Conservation (phyloP, 140 eudicot species). For the Ambrosia hybrid region DNA sequence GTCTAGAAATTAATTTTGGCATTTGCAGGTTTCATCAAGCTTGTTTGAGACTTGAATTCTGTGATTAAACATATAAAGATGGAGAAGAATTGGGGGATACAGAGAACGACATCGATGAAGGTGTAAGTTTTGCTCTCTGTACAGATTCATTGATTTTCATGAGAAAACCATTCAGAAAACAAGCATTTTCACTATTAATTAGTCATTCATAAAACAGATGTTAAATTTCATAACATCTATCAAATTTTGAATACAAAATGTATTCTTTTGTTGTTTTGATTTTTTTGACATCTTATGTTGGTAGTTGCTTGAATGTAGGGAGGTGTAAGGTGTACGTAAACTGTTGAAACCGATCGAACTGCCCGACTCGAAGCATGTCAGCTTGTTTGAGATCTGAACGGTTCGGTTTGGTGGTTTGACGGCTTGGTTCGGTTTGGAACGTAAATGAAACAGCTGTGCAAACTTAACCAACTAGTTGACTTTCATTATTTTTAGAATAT, state of each 20-base stretch:
- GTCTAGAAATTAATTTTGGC: background rate
- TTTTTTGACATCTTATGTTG: background rate
- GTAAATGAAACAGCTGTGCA: background rate
- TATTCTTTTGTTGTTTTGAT: background rate
- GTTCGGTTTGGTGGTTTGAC: background rate
- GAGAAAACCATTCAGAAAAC: conserved; percentile 21
- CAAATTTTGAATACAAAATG: background rate
- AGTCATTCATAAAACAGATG: conserved; percentile 11
- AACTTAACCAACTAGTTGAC: background rate
- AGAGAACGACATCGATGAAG: conserved; percentile 2
- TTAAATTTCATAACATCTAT: background rate
- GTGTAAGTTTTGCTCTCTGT: conserved; percentile 32
- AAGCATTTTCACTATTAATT: conserved; percentile 1
- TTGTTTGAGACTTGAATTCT: conserved; percentile 33
- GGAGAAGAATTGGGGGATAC: background rate
- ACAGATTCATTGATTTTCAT: conserved; percentile 39
- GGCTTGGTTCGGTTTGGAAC: background rate
- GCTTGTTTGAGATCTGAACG: background rate
- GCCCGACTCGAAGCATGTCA: background rate
- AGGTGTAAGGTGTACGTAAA: background rate
- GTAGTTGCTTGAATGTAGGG: background rate
- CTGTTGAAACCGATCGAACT: background rate
- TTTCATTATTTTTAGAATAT: no score
- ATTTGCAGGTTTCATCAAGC: conserved; percentile 39
- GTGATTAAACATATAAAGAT: conserved; percentile 10